phyloP scores from a whole-genome alignment of 768 basidiomycete species.

The Serendipita indica region DNA sequence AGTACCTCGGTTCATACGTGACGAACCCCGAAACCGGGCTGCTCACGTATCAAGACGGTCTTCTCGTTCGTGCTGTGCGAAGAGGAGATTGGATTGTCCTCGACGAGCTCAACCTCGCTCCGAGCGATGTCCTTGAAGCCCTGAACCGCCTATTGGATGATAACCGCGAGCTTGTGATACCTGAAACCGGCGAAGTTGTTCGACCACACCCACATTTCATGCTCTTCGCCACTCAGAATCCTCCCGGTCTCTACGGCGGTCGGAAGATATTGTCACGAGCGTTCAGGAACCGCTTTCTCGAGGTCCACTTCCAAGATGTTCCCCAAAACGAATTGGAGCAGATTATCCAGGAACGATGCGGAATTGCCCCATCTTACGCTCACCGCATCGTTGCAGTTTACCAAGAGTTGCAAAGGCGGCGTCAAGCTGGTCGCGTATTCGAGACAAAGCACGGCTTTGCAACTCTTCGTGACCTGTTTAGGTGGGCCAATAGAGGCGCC shows the following conservation, averaged over 20 bases:
- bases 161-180: slow-evolving; percentile 88
- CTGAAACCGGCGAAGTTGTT: slow-evolving; percentile 91
- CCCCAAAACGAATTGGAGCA: slow-evolving; percentile 86
- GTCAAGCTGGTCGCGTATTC: slow-evolving; percentile 83
- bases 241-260: slow-evolving; percentile 88
- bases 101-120: slow-evolving; percentile 93
- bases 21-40: slow-evolving; percentile 89
- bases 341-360: slow-evolving; percentile 84
- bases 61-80: slow-evolving; percentile 82
- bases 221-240: slow-evolving; percentile 97
- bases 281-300: slow-evolving; percentile 92
- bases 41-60: slow-evolving; percentile 84
- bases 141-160: slow-evolving; percentile 93
- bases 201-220: slow-evolving; percentile 91
- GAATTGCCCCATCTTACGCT: slow-evolving; percentile 87
- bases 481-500: slow-evolving; percentile 89
- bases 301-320: slow-evolving; percentile 94
- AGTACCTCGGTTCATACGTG: slow-evolving; percentile 92
- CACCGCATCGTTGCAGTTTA: slow-evolving; percentile 85
- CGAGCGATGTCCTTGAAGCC: slow-evolving; percentile 94
- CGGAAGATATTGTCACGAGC: slow-evolving; percentile 89
- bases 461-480: slow-evolving; percentile 89
- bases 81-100: slow-evolving; percentile 95
- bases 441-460: slow-evolving; percentile 97
- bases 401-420: slow-evolving; percentile 78